A percentile compares a stretch with the other conserved stretches of the same genome.
Evolutionary conservation across 306 rosid species (phyloP).

Genomic region (Astragalus glycyphyllos): DNA sequence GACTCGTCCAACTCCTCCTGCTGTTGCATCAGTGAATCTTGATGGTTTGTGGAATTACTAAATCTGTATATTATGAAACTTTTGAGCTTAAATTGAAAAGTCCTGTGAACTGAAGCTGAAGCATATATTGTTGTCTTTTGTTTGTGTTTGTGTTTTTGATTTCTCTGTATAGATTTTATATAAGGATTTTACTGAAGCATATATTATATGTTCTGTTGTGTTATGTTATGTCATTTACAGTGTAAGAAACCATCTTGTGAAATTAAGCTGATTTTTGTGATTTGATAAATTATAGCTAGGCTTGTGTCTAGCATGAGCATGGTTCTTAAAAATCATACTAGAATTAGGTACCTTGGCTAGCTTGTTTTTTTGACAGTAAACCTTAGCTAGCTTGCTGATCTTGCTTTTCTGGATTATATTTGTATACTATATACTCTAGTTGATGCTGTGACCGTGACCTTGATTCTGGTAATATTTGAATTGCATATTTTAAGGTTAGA

Average conservation of each 20-base stretch:
- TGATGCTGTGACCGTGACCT: slow-evolving; percentile 36
- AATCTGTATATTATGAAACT: not conserved
- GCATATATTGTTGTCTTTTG: slow-evolving; percentile 35
- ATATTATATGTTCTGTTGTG: slow-evolving; percentile 29
- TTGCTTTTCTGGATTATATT: slow-evolving; percentile 42
- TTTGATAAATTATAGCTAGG: slow-evolving; percentile 8
- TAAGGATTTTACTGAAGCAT: slow-evolving; percentile 34
- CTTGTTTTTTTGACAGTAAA: too few relatives aligned
- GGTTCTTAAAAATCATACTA: slow-evolving; percentile 43
- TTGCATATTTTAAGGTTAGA: slow-evolving; percentile 31
- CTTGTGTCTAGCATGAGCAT: slow-evolving; percentile 33
- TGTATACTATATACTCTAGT: slow-evolving; percentile 35
- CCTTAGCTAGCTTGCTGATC: slow-evolving; percentile 49
- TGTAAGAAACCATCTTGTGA: slow-evolving; percentile 49
- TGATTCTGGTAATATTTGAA: slow-evolving; percentile 42
- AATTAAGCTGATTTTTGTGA: slow-evolving; percentile 32
- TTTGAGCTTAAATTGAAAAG: slow-evolving; percentile 5
- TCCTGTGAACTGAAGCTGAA: slow-evolving; percentile 3
- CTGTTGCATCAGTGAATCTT: slow-evolving; percentile 51
- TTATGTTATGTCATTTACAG: slow-evolving; percentile 1
- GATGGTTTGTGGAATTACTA: slow-evolving; percentile 69
- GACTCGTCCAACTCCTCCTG: slow-evolving; percentile 48
- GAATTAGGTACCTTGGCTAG: slow-evolving; percentile 45
- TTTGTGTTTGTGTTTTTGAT: slow-evolving; percentile 27
- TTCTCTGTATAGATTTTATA: slow-evolving; percentile 46